Conservation (phyloP, 2,329 filamentous ascomycete genomes). For the Fusarium albosuccineum region DNA sequence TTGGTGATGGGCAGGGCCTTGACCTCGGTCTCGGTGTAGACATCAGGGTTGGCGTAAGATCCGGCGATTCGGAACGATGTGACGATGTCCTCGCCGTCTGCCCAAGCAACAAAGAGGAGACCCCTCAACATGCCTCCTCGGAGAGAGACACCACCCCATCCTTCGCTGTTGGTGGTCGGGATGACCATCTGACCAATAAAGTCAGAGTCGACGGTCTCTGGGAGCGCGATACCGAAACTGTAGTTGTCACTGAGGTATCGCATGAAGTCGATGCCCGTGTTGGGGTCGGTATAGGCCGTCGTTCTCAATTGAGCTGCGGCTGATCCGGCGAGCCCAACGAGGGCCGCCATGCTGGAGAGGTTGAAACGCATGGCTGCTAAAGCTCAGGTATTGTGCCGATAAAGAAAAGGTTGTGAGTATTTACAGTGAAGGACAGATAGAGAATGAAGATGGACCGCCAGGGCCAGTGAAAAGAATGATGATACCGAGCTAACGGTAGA, state of each 20-base stretch:
- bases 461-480: conserved; percentile 36
- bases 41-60: conserved; percentile 61
- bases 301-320: conserved; percentile 37
- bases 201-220: conserved; percentile 61
- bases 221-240: conserved; percentile 64
- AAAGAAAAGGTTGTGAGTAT: conserved; percentile 11
- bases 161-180: conserved; percentile 51
- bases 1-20: conserved; percentile 59
- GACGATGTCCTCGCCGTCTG: conserved; percentile 58
- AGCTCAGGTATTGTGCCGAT: neutral
- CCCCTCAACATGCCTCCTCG: conserved; percentile 61
- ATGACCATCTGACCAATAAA: conserved; percentile 67
- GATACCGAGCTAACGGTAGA: conserved; percentile 31
- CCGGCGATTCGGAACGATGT: conserved; percentile 49
- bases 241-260: conserved; percentile 55
- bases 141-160: conserved; percentile 63
- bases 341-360: conserved; percentile 30
- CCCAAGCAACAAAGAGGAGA: conserved; percentile 64
- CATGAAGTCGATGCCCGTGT: conserved; percentile 61
- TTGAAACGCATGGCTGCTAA: conserved; percentile 33
- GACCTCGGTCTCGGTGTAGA: conserved; percentile 58
- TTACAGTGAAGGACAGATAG: conserved; percentile 21
- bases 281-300: conserved; percentile 55
- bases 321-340: conserved; percentile 40
- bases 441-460: conserved; percentile 39